A percentile compares a stretch with the other conserved stretches of the same genome.
phyloP scores from a whole-genome alignment of 2,329 filamentous ascomycete genomes.

The Hirsutella minnesotensis region DNA sequence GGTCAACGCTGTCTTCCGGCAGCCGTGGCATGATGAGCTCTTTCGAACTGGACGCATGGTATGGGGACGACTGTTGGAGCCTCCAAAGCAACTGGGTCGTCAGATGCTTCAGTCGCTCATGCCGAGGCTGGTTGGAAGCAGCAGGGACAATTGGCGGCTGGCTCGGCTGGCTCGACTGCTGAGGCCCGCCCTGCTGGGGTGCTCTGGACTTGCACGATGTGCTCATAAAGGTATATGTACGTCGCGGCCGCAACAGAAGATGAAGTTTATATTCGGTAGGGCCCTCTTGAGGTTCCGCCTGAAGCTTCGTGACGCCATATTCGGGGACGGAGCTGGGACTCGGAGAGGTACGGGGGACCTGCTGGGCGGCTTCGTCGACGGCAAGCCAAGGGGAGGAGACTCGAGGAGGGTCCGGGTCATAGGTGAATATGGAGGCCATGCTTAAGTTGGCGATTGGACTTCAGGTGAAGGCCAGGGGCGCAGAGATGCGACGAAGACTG shows the following conservation, averaged over 20 bases:
- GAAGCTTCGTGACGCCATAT: conserved; percentile 61
- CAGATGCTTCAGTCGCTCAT: conserved; percentile 77
- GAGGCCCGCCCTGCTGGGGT: conserved; percentile 3
- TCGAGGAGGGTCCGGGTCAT: conserved; percentile 74
- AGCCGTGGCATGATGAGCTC: conserved; percentile 65
- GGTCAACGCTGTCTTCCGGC: conserved; percentile 47
- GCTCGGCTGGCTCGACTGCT: conserved; percentile 6
- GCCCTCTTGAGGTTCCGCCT: conserved; percentile 85
- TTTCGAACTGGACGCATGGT: conserved; percentile 69
- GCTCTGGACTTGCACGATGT: conserved; percentile 27
- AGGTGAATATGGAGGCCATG: conserved; percentile 96
- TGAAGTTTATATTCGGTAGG: conserved; percentile 96
- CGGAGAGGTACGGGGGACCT: conserved; percentile 16
- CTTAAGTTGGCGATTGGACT: not conserved
- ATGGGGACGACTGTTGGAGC: conserved; percentile 85
- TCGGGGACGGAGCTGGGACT: conserved; percentile 37
- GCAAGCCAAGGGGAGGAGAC: conserved; percentile 85
- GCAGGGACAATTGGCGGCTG: conserved; percentile 18
- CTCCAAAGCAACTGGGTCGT: conserved; percentile 94
- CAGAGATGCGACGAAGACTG: no score
- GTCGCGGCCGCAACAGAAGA: conserved; percentile 66
- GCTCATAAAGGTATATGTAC: conserved; percentile 60
- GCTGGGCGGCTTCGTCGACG: conserved; percentile 31
- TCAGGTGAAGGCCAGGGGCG: not conserved
- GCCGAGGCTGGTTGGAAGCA: conserved; percentile 56